Evolutionary conservation across 2,329 filamentous ascomycete genomes (phyloP).

Genomic region (Diaporthe sp.): DNA sequence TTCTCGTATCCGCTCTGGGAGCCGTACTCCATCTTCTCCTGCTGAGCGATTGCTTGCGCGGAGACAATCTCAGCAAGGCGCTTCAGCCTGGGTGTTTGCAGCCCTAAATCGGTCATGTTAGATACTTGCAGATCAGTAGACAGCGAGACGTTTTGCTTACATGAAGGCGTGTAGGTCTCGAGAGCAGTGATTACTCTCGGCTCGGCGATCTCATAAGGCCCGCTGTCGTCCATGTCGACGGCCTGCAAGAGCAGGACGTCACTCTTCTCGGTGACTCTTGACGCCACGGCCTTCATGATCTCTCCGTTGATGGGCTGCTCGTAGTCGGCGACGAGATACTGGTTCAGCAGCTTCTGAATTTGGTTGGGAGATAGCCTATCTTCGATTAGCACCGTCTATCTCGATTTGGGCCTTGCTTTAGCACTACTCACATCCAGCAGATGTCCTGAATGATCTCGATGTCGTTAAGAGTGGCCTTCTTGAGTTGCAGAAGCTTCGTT

Average conservation of each 20-base stretch:
- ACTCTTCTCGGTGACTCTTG: slow-evolving; percentile 96
- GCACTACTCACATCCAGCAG: slow-evolving; percentile 91
- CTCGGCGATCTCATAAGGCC: slow-evolving; percentile 98
- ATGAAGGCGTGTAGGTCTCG: slow-evolving; percentile 98
- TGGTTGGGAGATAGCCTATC: slow-evolving; percentile 94
- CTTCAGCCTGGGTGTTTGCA: slow-evolving; percentile 95
- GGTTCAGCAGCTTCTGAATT: slow-evolving; percentile 98
- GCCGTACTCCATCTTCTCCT: slow-evolving; percentile 81
- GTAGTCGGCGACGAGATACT: slow-evolving; percentile 98
- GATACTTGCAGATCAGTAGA: not conserved
- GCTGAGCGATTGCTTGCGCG: slow-evolving; percentile 94
- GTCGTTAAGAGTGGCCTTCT: slow-evolving; percentile 98
- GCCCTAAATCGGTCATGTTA: slow-evolving; percentile 71
- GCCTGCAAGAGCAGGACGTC: slow-evolving; percentile 93
- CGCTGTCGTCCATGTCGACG: slow-evolving; percentile 99
- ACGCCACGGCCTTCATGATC: slow-evolving; percentile 99
- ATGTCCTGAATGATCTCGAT: slow-evolving; percentile 99
- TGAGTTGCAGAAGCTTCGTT: slow-evolving; percentile 96
- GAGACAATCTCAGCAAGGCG: slow-evolving; percentile 98
- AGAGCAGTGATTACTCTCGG: slow-evolving; percentile 94
- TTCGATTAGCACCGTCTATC: slow-evolving; percentile 24
- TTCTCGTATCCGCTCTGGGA: slow-evolving; percentile 61
- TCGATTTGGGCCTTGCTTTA: not conserved
- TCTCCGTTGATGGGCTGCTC: slow-evolving; percentile 99
- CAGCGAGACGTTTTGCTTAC: slow-evolving; percentile 67